A percentile compares a stretch with the other conserved stretches of the same genome.
phyloP scores from a whole-genome alignment of 106 monocot species.

The Dactylorhiza incarnata region DNA sequence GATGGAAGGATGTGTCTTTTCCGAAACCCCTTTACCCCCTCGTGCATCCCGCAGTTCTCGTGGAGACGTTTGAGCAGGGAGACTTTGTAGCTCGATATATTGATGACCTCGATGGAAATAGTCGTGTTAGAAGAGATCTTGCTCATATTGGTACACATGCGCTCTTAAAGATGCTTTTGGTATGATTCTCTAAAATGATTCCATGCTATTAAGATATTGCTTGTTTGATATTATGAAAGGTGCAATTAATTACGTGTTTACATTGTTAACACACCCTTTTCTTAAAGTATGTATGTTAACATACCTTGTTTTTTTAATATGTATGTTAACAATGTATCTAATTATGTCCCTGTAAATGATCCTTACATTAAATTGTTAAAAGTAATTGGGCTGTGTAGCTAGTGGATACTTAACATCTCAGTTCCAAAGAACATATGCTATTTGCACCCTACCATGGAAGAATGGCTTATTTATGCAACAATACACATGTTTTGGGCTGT shows the following conservation, averaged over 20 bases:
- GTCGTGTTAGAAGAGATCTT: slow-evolving; percentile 42
- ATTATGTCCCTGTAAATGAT: too few relatives aligned
- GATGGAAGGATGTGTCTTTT: slow-evolving; percentile 62
- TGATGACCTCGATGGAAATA: slow-evolving; percentile 40
- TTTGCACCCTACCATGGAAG: background rate
- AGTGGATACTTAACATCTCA: background rate
- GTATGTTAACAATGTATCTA: too few relatives aligned
- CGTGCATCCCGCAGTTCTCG: slow-evolving; percentile 67
- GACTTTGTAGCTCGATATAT: slow-evolving; percentile 52
- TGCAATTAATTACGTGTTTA: background rate
- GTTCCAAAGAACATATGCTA: background rate
- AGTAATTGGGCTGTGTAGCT: too few relatives aligned
- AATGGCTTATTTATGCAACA: background rate
- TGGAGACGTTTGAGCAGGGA: slow-evolving; percentile 62
- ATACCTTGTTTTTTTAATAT: too few relatives aligned
- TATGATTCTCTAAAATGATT: slow-evolving; percentile 15
- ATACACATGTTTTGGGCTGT: background rate
- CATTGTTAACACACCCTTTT: too few relatives aligned
- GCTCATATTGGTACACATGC: slow-evolving; percentile 74
- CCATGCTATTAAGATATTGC: background rate
- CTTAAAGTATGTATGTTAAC: too few relatives aligned
- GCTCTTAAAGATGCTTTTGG: slow-evolving; percentile 74
- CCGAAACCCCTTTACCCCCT: slow-evolving; percentile 65
- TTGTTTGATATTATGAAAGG: background rate
- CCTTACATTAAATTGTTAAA: background rate